Evolutionary conservation across 768 basidiomycete species (phyloP), one percentile per base, ranked within the genome.

Genomic region (Crucibulum laeve): DNA sequence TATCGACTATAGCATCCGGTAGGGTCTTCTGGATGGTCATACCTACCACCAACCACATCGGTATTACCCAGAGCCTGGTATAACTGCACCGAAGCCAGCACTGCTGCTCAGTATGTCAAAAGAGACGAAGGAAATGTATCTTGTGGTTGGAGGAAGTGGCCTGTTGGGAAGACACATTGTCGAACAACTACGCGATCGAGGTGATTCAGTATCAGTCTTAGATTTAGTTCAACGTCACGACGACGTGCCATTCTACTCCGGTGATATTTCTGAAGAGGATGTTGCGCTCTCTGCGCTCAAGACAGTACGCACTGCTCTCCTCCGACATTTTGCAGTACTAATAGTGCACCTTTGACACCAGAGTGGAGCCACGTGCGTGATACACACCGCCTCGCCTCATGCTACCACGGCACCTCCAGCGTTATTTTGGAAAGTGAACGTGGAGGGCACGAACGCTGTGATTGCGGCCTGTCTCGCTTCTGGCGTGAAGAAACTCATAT

Each of bases 71-170:
- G n/a, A n/a, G n/a, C n/a, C n/a, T n/a, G n/a, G n/a, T n/a, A n/a
- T n/a, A n/a, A n/a, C n/a, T n/a, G n/a, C n/a, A n/a, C n/a, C n/a
- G n/a, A n/a, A n/a, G n/a, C n/a, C n/a, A n/a, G n/a, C n/a, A n/a
- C n/a, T n/a, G n/a, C n/a, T n/a, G n/a, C n/a, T n/a, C n/a, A n/a
- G n/a, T n/a, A n/a, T n/a, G n/a, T n/a, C n/a, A n/a, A n/a, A n/a
- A n/a, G n/a, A n/a, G n/a, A n/a, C n/a, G n/a, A 30, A 30, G n/a
- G 83, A 88, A 49, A 67, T 76, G 3, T 91, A 82, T 62, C 63
- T 88, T 34, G 86, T 91, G 58, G 79, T 90, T 50, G 90, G 89
- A 28, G 88, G 87, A 38, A 83, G 82, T 48, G 84, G 85, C 17
- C 87, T 88, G 59, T 68, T 88, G 10, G 87, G 90, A 23, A 68